These are phyloP conservation scores for Polysphondylium violaceum DNA, from an alignment of 78 protist species.

Conservation along the genomic window DNA sequence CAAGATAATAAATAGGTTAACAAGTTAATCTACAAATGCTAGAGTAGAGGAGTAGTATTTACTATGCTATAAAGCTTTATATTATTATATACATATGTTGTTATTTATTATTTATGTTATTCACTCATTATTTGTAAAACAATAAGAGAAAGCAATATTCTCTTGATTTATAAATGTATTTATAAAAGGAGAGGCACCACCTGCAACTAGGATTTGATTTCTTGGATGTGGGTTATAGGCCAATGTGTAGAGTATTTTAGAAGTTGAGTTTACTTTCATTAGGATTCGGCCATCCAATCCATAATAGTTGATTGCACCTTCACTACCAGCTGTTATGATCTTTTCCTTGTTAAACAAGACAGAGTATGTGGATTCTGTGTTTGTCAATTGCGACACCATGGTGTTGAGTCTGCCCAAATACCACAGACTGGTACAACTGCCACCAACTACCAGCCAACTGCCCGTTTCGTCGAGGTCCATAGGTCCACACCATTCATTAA, in stretches of 20 bases:
- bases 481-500: slow-evolving; percentile 67
- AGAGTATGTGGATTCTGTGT: slow-evolving; percentile 25
- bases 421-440: slow-evolving; percentile 52
- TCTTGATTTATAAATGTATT: slow-evolving; percentile 73
- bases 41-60: too few relatives aligned
- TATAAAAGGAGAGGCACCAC: slow-evolving; percentile 64
- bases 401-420: slow-evolving; percentile 59
- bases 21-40: too few relatives aligned
- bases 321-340: slow-evolving; percentile 44
- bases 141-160: slow-evolving; percentile 77
- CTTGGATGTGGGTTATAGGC: slow-evolving; percentile 34
- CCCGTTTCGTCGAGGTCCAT: slow-evolving; percentile 67
- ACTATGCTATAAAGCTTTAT: too few relatives aligned
- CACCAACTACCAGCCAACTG: slow-evolving; percentile 77
- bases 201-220: slow-evolving; percentile 63
- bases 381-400: slow-evolving; percentile 29
- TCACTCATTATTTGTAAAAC: slow-evolving; percentile 24
- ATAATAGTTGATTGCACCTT: slow-evolving; percentile 38
- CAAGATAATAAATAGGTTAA: too few relatives aligned
- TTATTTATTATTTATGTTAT: too few relatives aligned
- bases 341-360: slow-evolving; percentile 47
- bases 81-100: too few relatives aligned
- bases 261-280: slow-evolving; percentile 64
- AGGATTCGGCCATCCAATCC: slow-evolving; percentile 37
- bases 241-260: slow-evolving; percentile 43